These are phyloP conservation scores for Desmodesmus armatus DNA, from an alignment of 139 green algal genomes.

Conservation along the genomic window DNA sequence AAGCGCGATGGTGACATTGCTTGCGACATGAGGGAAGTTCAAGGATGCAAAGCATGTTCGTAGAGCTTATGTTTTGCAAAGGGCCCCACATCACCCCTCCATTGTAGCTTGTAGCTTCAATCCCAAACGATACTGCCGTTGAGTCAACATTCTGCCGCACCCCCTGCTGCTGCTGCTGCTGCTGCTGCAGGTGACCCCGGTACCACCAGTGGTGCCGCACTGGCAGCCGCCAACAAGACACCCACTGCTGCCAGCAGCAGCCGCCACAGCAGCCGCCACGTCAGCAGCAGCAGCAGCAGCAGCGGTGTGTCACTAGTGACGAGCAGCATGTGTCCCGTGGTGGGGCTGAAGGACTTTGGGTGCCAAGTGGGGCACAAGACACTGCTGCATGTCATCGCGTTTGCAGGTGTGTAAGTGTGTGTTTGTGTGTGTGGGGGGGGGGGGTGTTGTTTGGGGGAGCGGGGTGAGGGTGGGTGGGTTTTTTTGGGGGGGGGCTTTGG, in stretches of 20 bases:
- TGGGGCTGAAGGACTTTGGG: neutral
- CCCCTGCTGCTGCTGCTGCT: neutral
- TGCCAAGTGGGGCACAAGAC: conserved; percentile 24
- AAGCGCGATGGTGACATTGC: too few species aligned
- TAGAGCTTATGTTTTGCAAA: too few species aligned
- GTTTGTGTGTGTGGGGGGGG: neutral
- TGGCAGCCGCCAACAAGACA: neutral
- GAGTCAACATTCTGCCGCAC: too few species aligned
- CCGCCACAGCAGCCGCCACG: neutral
- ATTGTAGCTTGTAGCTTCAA: too few species aligned
- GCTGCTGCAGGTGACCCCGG: neutral
- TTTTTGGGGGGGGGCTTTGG: neutral
- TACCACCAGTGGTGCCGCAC: too few species aligned
- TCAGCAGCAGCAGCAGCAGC: conserved; percentile 20
- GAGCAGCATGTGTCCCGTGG: conserved; percentile 30
- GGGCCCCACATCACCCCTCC: too few species aligned
- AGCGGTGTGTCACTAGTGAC: neutral
- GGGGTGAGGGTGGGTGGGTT: neutral
- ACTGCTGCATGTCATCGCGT: conserved; percentile 5
- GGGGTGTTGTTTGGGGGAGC: neutral
- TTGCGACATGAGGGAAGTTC: too few species aligned
- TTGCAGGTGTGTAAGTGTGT: neutral
- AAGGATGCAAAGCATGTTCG: too few species aligned
- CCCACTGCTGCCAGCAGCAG: conserved; percentile 21
- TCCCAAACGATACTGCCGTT: too few species aligned